Evolutionary conservation across 768 basidiomycete genomes (phyloP), one percentile per base, ranked within the genome.

Genomic region (Tylopilus felleus): DNA sequence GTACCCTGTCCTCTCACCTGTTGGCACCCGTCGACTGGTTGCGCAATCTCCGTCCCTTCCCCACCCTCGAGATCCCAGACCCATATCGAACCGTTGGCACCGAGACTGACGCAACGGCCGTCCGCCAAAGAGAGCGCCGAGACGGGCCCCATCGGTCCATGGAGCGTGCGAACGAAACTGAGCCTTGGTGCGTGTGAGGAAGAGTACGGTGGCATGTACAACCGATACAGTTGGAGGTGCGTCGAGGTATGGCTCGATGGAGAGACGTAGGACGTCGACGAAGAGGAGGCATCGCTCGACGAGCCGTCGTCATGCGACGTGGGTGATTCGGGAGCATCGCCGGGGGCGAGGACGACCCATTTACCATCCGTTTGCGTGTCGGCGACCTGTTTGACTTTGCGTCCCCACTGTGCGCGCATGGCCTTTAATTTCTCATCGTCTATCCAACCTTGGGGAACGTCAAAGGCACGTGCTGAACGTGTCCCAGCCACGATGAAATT

Each of bases 331-430:
- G 65, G 60, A n/a, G 61, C 49, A 56, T 78, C 75, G 28, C 78
- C 82, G 14, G 88, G 83, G 14, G 85, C 89, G 45, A 91, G 76
- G 13, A 92, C 84, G 52, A 81, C 83, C 87, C 88, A 93, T 75
- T 89, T 91, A 9, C 90, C 90, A 63, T 92, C 90, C 6, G 90
- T 89, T 62, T 89, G 85, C 16, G 80, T 84, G 60, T 83, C 86
- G n/a, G 84, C 80, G 28, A 93, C 84, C 13, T 75, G 73, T 41
- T 74, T 72, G 19, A 92, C 79, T 67, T 89, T 91, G 53, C 89
- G 86, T 27, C 79, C 77, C 86, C 88, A 90, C 58, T 92, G 90
- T 59, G 87, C 84, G 33, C 81, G 82, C 75, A 90, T 81, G 22
- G 68, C 58, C 25, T 75, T 76, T 38, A 91, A 71, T 66, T 85